A percentile compares a stretch with the other conserved stretches of the same genome.
These are phyloP conservation scores for Digitaria exilis DNA, from an alignment of 202 grass and related monocot genomes.

Conservation along the genomic window DNA sequence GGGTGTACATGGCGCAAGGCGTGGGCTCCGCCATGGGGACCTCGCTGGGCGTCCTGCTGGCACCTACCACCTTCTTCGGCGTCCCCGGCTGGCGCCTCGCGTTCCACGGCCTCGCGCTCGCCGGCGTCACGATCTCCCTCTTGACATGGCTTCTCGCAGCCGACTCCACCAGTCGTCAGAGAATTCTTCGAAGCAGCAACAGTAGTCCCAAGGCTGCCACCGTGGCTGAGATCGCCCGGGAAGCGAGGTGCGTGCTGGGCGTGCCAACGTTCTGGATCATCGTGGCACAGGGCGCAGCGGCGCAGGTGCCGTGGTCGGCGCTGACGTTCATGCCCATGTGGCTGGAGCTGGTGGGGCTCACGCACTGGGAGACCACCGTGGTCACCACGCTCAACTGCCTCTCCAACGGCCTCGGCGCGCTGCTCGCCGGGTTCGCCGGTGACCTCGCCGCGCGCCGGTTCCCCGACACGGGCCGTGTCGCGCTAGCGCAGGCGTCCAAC, in stretches of 20 bases:
- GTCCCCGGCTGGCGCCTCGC: no score
- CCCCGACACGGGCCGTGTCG: not conserved
- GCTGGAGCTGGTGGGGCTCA: constrained; percentile 81
- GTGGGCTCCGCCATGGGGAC: no score
- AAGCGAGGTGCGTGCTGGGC: constrained; percentile 63
- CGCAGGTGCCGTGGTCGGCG: constrained; percentile 58
- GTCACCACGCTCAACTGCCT: not conserved
- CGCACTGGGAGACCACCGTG: constrained; percentile 30
- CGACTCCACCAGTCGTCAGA: no score
- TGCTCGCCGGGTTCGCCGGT: constrained; percentile 29
- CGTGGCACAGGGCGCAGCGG: constrained; percentile 68
- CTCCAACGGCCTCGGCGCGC: not conserved
- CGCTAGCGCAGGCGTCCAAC: not conserved
- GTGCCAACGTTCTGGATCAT: constrained; percentile 77
- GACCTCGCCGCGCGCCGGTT: constrained; percentile 34
- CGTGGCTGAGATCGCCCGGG: constrained; percentile 39
- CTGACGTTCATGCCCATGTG: constrained; percentile 67
- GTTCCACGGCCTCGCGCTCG: no score
- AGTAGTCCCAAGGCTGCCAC: not conserved
- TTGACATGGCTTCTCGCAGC: no score
- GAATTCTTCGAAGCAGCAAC: no score
- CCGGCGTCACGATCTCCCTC: no score
- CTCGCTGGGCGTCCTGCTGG: no score
- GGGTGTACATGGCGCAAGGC: no score
- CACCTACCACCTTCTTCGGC: no score